Base-by-base conservation (phyloP, 108 stramenopile genomes). In the Skeletonema grethae region DNA sequence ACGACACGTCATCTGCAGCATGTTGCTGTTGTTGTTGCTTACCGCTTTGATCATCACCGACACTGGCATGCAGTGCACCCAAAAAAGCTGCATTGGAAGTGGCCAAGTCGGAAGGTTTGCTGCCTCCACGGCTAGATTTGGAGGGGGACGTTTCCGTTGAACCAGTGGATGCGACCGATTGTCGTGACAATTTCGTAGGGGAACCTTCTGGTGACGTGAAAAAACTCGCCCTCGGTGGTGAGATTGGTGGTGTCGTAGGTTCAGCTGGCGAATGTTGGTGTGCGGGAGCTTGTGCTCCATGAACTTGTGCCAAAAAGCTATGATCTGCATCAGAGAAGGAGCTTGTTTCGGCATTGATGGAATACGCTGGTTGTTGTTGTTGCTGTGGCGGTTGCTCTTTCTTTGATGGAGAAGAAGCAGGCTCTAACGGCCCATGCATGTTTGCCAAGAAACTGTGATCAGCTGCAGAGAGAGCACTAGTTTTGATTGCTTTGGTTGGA, bases 11-110 rank as follows among this genome's bases (percentile, higher is more conserved):
- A 8, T 22, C 59, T 29, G 59, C 2, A 60, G 16, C 46, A 48
- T 38, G 36, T 0, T 38, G 36, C 9, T 57, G 25, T 6, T 20
- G 12, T 61, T 32, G 60, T 36, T 34, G 28, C 5, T 36, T 61
- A 16, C 55, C 56, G 2, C 34, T 29, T 43, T 43, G 15, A 43
- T n/a, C 22, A 22, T 22, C 50, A 8, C 65, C 79, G 25, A 68
- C 57, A 8, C 67, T 69, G 15, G 73, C 80, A 61, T 74, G 80
- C 0, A 82, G 65, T 16, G 80, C 80, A 38, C 80, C 80, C 45
- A 82, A 46, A 45, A 82, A 82, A 20, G 80, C 80, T 24, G 80
- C 80, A 64, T 82, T 82, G 65, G 80, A 73, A 61, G 75, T 28
- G 18, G 61, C 80, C 50, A 82, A 71, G 32, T 70, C 57, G 35